These are phyloP conservation scores for Cystobasidium tubakii DNA, from an alignment of 768 basidiomycete genomes.

Conservation along the genomic window DNA sequence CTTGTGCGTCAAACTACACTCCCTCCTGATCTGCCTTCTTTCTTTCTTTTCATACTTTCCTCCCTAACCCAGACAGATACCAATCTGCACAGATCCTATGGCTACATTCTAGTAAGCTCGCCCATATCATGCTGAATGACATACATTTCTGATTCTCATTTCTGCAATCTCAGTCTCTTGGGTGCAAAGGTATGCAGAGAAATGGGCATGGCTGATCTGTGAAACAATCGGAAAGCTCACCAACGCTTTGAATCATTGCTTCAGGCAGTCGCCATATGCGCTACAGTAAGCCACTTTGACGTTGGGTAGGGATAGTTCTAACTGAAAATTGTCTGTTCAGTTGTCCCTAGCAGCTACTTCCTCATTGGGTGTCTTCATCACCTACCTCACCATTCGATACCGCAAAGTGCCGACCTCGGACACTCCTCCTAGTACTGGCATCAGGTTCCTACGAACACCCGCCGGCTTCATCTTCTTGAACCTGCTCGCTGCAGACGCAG, in stretches of 20 bases:
- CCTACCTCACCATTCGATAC: constrained; percentile 8
- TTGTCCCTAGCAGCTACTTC: not conserved
- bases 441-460: constrained; percentile 28
- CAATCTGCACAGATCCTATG: no score
- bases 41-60: no score
- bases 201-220: no score
- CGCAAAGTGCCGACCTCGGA: not conserved
- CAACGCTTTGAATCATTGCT: no score
- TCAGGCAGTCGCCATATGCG: not conserved
- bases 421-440: not conserved
- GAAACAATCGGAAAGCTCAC: no score
- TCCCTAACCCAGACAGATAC: no score
- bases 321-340: not conserved
- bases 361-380: constrained; percentile 10
- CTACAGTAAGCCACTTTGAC: not conserved
- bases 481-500: constrained; percentile 27
- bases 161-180: not conserved
- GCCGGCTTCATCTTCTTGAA: constrained; percentile 31
- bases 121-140: not conserved
- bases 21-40: not conserved
- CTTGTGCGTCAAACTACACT: no score
- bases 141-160: not conserved
- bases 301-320: no score
- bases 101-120: not conserved
- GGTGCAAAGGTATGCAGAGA: not conserved